Percentiles rank a stretch among this genome's conserved stretches.
These are phyloP conservation scores for Saccharomyces hybrid DNA, from an alignment of 1,139 yeast species.

Conservation along the genomic window DNA sequence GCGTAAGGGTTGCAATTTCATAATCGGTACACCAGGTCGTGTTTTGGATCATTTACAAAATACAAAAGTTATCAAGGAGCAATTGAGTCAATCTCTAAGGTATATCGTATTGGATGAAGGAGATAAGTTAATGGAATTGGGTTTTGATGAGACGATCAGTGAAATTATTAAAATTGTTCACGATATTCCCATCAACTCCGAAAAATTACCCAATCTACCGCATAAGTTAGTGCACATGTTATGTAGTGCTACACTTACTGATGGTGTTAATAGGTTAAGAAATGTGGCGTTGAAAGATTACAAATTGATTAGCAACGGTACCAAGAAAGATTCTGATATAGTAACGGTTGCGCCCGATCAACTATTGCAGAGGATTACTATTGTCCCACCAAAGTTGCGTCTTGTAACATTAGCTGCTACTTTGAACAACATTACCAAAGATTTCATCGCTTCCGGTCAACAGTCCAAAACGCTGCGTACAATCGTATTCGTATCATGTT, in stretches of 20 bases:
- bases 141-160: slow-evolving; percentile 87
- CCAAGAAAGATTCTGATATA: slow-evolving; percentile 30
- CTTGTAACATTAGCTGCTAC: slow-evolving; percentile 70
- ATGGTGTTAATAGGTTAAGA: slow-evolving; percentile 72
- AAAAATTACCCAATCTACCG: slow-evolving; percentile 53
- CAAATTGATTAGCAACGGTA: slow-evolving; percentile 47
- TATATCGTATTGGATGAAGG: slow-evolving; percentile 93
- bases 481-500: slow-evolving; percentile 84
- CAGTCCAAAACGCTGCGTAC: slow-evolving; percentile 40
- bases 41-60: slow-evolving; percentile 88
- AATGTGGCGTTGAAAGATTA: slow-evolving; percentile 66
- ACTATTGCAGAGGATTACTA: slow-evolving; percentile 63
- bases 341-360: slow-evolving; percentile 75
- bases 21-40: slow-evolving; percentile 91
- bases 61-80: slow-evolving; percentile 63
- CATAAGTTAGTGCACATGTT: slow-evolving; percentile 62
- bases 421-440: slow-evolving; percentile 43
- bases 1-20: slow-evolving; percentile 79
- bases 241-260: slow-evolving; percentile 92
- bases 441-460: slow-evolving; percentile 6
- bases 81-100: slow-evolving; percentile 63
- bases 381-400: slow-evolving; percentile 87
- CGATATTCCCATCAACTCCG: slow-evolving; percentile 38
- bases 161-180: slow-evolving; percentile 60
- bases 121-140: slow-evolving; percentile 87